Conservation (phyloP, 805 yeast species). For the Ogataea allantospora region DNA sequence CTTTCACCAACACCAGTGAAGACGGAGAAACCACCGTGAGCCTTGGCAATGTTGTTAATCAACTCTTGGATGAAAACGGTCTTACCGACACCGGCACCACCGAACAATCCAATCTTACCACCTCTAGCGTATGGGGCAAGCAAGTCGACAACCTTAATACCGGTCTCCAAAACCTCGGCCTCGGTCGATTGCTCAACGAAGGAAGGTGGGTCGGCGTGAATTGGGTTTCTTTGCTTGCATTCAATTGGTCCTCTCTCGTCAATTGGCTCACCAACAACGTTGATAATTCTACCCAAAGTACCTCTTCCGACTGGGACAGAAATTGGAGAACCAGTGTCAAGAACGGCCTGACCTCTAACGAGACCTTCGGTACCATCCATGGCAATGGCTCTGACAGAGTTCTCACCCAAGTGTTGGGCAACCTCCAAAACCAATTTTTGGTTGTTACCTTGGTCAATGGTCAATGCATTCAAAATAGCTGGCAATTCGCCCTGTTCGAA, state of each 20-base stretch:
- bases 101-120: constrained; percentile 99
- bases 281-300: constrained; percentile 97
- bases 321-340: constrained; percentile 97
- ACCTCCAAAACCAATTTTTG: constrained; percentile 87
- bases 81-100: constrained; percentile 99
- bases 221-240: constrained; percentile 91
- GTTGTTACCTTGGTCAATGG: constrained; percentile 68
- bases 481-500: constrained; percentile 97
- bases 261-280: constrained; percentile 99
- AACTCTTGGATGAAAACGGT: constrained; percentile 99
- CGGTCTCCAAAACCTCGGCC: constrained; percentile 98
- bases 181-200: constrained; percentile 96
- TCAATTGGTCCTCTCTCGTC: constrained; percentile 99
- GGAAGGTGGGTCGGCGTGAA: constrained; percentile 96
- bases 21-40: constrained; percentile 99
- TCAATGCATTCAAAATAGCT: constrained; percentile 95
- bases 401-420: constrained; percentile 99
- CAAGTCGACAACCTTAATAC: constrained; percentile 99
- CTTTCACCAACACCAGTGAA: constrained; percentile 99
- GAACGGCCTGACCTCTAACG: constrained; percentile 91
- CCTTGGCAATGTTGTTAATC: constrained; percentile 99
- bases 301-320: constrained; percentile 99
- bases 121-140: constrained; percentile 99
- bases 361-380: constrained; percentile 99
- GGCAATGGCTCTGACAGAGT: constrained; percentile 99